Base-by-base conservation (phyloP, 2,329 filamentous ascomycete genomes). In the Fusarium palustre region DNA sequence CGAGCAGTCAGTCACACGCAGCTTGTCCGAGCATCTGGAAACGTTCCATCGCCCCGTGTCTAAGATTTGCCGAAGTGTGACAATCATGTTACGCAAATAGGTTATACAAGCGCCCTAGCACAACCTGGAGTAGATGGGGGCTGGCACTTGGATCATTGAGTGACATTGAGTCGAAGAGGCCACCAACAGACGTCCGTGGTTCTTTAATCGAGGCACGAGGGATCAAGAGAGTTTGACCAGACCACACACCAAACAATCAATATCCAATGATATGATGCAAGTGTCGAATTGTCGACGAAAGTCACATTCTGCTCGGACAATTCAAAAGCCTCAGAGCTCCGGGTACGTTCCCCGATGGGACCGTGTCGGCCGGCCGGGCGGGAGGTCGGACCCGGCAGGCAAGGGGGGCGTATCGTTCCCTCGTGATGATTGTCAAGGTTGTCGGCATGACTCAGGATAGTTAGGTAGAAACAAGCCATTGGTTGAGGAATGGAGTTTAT, bases 11-110 rank as follows among this genome's bases (percentile, higher is more conserved):
- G 64, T 68, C 47, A 39, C 64, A 68, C 58, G 28, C 34, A 63
- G 33, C 42, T 56, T 59, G 66, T 72, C 68, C 68, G 52, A 72
- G 52, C 55, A 62, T 64, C 71, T 73, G 64, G 71, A 69, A 73
- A 61, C 65, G 64, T 73, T 69, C 71, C 60, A 69, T 69, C 39
- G 31, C 53, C 62, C 49, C 41, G 56, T 62, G 62, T 43, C 57
- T 55, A 43, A 56, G 45, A 71, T 63, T 60, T 72, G 60, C 67
- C 62, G 67, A 53, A 55, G 67, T 46, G 41, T 64, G 58, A 68
- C 62, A 56, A 46, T 28, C 49, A 18, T 13, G 54, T 63, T 36
- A 54, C 47, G 41, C 50, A 34, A 24, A 54, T 15, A 34, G 25
- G 67, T 68, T 41, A 11, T 58, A 70, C 66, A 49, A 34, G 45